phyloP scores from a whole-genome alignment of 2,329 filamentous ascomycete genomes.

The Piedraia hortae region DNA sequence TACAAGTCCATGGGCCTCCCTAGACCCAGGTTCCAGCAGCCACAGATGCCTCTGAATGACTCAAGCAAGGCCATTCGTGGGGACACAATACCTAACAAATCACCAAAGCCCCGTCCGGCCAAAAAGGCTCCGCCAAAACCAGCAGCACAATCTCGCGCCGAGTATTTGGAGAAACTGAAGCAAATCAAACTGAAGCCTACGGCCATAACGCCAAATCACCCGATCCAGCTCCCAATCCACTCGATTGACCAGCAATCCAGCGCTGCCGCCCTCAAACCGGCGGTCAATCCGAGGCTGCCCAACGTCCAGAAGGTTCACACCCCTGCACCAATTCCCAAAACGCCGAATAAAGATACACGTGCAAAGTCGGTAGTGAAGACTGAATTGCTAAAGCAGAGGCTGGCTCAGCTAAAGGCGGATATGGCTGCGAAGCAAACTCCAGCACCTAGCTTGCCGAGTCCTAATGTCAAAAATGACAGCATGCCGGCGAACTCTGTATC shows the following conservation, averaged over 20 bases:
- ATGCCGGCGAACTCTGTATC: neutral
- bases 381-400: constrained; percentile 47
- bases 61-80: neutral
- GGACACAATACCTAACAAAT: constrained; percentile 1
- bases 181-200: constrained; percentile 1
- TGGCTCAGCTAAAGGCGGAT: constrained; percentile 36
- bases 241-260: neutral
- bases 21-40: no score
- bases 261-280: neutral
- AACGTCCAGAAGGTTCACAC: neutral
- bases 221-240: no score
- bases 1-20: constrained; percentile 20
- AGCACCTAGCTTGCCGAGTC: no score
- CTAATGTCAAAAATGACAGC: neutral
- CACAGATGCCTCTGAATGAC: no score
- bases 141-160: neutral
- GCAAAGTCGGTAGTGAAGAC: constrained; percentile 18
- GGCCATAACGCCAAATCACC: no score
- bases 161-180: constrained; percentile 1
- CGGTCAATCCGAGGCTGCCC: no score
- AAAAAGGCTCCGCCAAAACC: neutral
- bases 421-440: constrained; percentile 6
- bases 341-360: neutral
- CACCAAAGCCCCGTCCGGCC: constrained; percentile 1
- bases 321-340: neutral